Base-by-base conservation (phyloP, 257 asterid genomes). In the Orobanche coerulescens region DNA sequence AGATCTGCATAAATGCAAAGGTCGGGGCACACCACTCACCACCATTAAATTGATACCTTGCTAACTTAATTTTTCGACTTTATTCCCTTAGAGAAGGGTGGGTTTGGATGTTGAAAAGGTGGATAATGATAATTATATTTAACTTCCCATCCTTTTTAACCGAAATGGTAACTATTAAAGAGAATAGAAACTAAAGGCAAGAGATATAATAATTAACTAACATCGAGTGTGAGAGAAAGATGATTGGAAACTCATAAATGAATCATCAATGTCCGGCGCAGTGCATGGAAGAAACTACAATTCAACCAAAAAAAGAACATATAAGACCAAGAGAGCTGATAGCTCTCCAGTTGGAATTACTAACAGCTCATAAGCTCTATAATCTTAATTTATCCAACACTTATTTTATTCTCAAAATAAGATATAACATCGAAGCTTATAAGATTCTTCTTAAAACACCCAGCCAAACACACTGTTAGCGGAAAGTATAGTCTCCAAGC, bases 141-240 rank as follows among this genome's bases (percentile, higher is more conserved):
- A 25, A 49, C 61, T 68, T 39, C 23, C 49, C 31, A 30, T 62
- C 53, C 48, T 69, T 69, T 62, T 51, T 22, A n/a, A 37, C n/a
- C 1, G 5, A 18, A 24, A 7, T 26, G 56, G 10, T 39, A 49
- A 51, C 15, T 15, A 46, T 16, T 47, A 40, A 28, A 30, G 55
- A 46, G 39, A 36, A 28, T n/a, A n/a, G n/a, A 37, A 50, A 15
- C 1, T 5, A 23, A 67, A 18, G 13, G 2, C 33, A 36, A 26
- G 23, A 42, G 12, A 37, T 43, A 33, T 30, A 16, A 36, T 55
- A 58, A 24, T 37, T 47, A 57, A 47, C 22, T 46, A 55, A 22
- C 28, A 61, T 22, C 62, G 8, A 39, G 14, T 25, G 14, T 15
- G 50, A 34, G 42, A 28, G 31, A 39, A 20, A 28, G 56, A 68